These are phyloP conservation scores for Crithidia fasciculata DNA, from an alignment of 208 protist species.

Conservation along the genomic window DNA sequence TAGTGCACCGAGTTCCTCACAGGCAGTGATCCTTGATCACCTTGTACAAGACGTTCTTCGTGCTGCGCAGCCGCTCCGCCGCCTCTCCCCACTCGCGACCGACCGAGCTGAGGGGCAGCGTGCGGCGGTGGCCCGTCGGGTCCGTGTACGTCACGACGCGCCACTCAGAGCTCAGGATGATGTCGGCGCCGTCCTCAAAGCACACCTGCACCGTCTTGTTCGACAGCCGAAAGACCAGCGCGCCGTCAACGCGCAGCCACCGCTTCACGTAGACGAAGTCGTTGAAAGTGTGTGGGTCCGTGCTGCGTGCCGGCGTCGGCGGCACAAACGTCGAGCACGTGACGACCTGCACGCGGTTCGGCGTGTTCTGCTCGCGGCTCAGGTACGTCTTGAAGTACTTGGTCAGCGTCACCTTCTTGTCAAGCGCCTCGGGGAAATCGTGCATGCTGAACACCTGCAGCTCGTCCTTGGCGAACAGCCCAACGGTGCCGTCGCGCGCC, in stretches of 20 bases:
- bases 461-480: conserved; percentile 76
- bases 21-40: conserved; percentile 46
- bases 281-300: conserved; percentile 56
- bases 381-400: conserved; percentile 96
- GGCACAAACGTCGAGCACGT: conserved; percentile 56
- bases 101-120: conserved; percentile 40
- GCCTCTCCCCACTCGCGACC: conserved; percentile 41
- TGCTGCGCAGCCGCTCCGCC: conserved; percentile 42
- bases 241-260: conserved; percentile 93
- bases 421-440: conserved; percentile 78
- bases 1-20: not conserved
- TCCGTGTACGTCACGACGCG: conserved; percentile 90
- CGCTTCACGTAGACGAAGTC: conserved; percentile 95
- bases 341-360: conserved; percentile 69
- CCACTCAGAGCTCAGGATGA: conserved; percentile 92
- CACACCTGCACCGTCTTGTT: conserved; percentile 96
- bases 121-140: conserved; percentile 42
- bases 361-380: conserved; percentile 39
- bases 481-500: conserved; percentile 24
- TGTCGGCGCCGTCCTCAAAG: conserved; percentile 94
- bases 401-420: conserved; percentile 97
- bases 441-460: conserved; percentile 76
- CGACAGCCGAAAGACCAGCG: conserved; percentile 95
- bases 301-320: conserved; percentile 35
- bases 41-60: conserved; percentile 44